A percentile compares a stretch with the other conserved stretches of the same genome.
phyloP scores from a whole-genome alignment of 164 flowering plant genomes.

The Macadamia integrifolia region DNA sequence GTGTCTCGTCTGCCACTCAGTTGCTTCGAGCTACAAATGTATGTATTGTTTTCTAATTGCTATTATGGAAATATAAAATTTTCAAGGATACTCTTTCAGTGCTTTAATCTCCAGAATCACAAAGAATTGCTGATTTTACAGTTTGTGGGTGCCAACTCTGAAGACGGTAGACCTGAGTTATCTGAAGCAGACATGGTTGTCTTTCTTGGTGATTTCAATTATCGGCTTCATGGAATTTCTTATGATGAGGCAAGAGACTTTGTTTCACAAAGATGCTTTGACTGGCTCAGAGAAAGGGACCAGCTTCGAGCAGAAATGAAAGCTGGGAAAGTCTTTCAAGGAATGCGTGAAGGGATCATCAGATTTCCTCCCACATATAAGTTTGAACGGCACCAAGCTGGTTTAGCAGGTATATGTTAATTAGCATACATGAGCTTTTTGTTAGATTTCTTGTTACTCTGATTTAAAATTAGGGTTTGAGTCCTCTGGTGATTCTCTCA shows the following conservation, averaged over 20 bases:
- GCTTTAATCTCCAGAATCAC: no score
- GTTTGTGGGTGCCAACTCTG: constrained; percentile 34
- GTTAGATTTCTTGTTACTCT: not conserved
- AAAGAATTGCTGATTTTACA: constrained; percentile 22
- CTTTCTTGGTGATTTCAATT: constrained; percentile 91
- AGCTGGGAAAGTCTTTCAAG: constrained; percentile 94
- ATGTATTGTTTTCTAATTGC: constrained; percentile 16
- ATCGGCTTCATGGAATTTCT: constrained; percentile 87
- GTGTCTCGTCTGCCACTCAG: constrained; percentile 58
- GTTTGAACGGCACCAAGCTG: constrained; percentile 74
- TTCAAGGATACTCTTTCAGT: no score
- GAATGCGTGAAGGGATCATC: constrained; percentile 89
- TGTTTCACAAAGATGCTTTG: constrained; percentile 96
- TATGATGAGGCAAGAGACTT: constrained; percentile 98
- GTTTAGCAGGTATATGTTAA: constrained; percentile 69
- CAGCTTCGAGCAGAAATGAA: constrained; percentile 95
- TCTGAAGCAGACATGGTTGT: constrained; percentile 91
- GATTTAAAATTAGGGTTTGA: not conserved
- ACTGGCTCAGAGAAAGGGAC: constrained; percentile 97
- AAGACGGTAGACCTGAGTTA: constrained; percentile 68
- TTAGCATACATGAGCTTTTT: not conserved
- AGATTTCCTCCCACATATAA: constrained; percentile 97
- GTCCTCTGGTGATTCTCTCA: not conserved
- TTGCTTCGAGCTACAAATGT: constrained; percentile 55
- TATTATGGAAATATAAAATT: not conserved